Percentiles rank a stretch among this genome's conserved stretches.
Conservation (phyloP, 1,284 basidiomycete genomes). For the Pyrrhoderma noxium region DNA sequence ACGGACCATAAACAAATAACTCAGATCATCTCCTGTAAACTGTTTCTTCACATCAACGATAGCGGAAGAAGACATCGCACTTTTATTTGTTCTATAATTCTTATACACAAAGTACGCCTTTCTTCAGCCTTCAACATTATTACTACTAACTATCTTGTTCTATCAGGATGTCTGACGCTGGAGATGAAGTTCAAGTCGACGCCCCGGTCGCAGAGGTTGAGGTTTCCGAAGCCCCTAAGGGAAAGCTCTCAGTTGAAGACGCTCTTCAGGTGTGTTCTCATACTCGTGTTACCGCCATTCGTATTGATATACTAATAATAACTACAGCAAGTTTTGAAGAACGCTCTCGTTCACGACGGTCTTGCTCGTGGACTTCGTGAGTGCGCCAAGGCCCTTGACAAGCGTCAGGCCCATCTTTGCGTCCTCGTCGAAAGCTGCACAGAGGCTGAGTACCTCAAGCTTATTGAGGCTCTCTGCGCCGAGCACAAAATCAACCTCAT, state of each 20-base stretch:
- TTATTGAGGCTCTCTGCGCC: conserved; percentile 98
- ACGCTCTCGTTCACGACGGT: conserved; percentile 95
- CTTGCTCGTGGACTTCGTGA: conserved; percentile 97
- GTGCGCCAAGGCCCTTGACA: conserved; percentile 97
- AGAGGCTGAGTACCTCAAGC: conserved; percentile 99
- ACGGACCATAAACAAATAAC: conserved; percentile 16
- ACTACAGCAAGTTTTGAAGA: conserved; percentile 84
- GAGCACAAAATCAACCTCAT: conserved; percentile 99
- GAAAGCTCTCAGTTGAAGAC: conserved; percentile 95
- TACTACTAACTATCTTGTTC: not conserved
- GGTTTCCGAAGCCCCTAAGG: conserved; percentile 80
- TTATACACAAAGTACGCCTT: not conserved
- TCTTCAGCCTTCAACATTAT: not conserved
- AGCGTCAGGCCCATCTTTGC: conserved; percentile 97
- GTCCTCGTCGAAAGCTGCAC: conserved; percentile 99
- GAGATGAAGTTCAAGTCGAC: conserved; percentile 87
- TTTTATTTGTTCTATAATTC: conserved; percentile 26
- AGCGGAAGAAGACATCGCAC: conserved; percentile 84
- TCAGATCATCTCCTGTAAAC: not conserved
- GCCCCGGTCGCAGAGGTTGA: conserved; percentile 73
- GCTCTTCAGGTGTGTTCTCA: conserved; percentile 76
- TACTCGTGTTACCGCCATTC: not conserved
- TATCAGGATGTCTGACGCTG: conserved; percentile 93
- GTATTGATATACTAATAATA: not conserved
- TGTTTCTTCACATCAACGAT: conserved; percentile 60